These are phyloP conservation scores for Globisporangium spinosum DNA, from an alignment of 352 stramenopile genomes.

Conservation along the genomic window DNA sequence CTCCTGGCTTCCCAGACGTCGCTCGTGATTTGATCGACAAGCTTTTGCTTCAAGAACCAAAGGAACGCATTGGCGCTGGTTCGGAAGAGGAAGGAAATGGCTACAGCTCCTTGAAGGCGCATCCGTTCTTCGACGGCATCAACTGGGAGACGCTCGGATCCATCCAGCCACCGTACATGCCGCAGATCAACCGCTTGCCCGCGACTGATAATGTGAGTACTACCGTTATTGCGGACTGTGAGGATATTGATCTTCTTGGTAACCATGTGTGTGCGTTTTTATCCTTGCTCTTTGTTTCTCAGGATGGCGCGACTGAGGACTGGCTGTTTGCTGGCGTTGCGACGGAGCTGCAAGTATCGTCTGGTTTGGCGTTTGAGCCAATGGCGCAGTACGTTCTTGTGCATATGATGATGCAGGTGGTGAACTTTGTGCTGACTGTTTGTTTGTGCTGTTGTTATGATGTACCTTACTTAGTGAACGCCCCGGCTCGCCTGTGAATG, in stretches of 20 bases:
- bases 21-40: slow-evolving; percentile 74
- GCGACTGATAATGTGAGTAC: slow-evolving; percentile 63
- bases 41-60: slow-evolving; percentile 74
- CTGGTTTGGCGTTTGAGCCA: slow-evolving; percentile 65
- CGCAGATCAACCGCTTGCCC: slow-evolving; percentile 52
- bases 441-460: not conserved
- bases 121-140: slow-evolving; percentile 84
- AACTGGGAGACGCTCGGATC: slow-evolving; percentile 62
- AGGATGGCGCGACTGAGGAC: slow-evolving; percentile 86
- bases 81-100: slow-evolving; percentile 73
- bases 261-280: not conserved
- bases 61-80: slow-evolving; percentile 63
- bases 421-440: not conserved
- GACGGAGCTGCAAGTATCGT: slow-evolving; percentile 85
- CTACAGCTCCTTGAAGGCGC: slow-evolving; percentile 64
- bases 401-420: not conserved
- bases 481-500: slow-evolving; percentile 39
- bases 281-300: slow-evolving; percentile 1
- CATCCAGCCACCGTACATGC: slow-evolving; percentile 51
- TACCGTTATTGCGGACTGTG: not conserved
- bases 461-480: slow-evolving; percentile 25
- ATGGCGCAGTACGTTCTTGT: slow-evolving; percentile 46
- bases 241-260: not conserved
- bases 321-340: slow-evolving; percentile 86
- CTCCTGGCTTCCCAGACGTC: slow-evolving; percentile 46